These are phyloP conservation scores for Fomitopsis palustris DNA, from an alignment of 1,284 basidiomycete genomes.

Conservation along the genomic window DNA sequence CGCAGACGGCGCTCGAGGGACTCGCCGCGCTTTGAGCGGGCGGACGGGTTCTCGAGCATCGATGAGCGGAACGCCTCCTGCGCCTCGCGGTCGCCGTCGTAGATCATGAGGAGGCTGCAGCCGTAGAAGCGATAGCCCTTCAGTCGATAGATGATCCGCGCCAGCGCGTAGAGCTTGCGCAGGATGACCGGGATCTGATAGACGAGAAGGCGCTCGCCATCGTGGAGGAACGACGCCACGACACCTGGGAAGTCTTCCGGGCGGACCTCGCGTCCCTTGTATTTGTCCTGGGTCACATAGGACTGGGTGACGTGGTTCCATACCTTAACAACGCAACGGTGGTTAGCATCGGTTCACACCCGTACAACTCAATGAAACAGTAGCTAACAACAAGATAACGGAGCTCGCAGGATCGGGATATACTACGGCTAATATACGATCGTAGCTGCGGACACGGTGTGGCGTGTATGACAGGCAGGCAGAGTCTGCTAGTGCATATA, in stretches of 20 bases:
- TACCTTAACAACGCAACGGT: constrained; percentile 50
- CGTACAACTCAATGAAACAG: constrained; percentile 1
- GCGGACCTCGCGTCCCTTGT: constrained; percentile 88
- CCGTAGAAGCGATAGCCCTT: constrained; percentile 98
- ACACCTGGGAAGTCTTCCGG: constrained; percentile 83
- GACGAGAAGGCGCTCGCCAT: constrained; percentile 81
- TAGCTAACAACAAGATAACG: constrained; percentile 9
- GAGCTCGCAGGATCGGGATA: constrained; percentile 4
- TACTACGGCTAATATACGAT: neutral
- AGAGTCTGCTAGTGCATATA: constrained; percentile 1
- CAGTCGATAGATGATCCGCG: constrained; percentile 83
- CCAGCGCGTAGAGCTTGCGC: constrained; percentile 92
- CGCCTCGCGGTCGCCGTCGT: constrained; percentile 89
- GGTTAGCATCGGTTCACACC: constrained; percentile 17
- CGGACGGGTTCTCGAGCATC: constrained; percentile 63
- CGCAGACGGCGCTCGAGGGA: constrained; percentile 59
- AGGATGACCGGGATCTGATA: constrained; percentile 93
- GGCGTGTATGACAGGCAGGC: constrained; percentile 1
- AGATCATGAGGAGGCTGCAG: constrained; percentile 94
- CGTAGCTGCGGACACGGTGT: neutral
- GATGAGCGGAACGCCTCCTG: constrained; percentile 72
- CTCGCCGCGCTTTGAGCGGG: constrained; percentile 72
- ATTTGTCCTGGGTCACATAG: constrained; percentile 96
- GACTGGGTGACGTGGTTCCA: constrained; percentile 83
- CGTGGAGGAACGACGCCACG: constrained; percentile 80